phyloP scores from a whole-genome alignment of 441 rosid species.

The Gossypium gossypioides region DNA sequence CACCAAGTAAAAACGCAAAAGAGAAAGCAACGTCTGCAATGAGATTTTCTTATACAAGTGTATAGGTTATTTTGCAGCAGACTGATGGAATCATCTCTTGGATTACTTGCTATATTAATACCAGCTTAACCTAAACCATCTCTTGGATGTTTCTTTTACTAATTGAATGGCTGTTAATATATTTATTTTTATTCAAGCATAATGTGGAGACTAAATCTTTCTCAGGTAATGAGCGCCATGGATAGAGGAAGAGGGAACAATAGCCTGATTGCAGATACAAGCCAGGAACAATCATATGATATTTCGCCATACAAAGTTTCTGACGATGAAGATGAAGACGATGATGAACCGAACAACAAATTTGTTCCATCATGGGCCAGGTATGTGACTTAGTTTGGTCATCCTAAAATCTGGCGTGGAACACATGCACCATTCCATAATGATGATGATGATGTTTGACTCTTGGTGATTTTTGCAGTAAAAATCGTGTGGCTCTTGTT shows the following conservation, averaged over 20 bases:
- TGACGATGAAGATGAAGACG: constrained; percentile 67
- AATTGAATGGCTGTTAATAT: not conserved
- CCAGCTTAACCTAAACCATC: not conserved
- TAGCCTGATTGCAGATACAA: constrained; percentile 11
- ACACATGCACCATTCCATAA: not conserved
- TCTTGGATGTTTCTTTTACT: not conserved
- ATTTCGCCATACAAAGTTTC: constrained; percentile 90
- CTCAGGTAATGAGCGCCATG: constrained; percentile 32
- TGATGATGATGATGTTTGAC: not conserved
- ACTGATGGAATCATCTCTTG: not conserved
- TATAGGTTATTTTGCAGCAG: not conserved
- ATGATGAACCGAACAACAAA: constrained; percentile 37
- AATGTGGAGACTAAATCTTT: constrained; percentile 11
- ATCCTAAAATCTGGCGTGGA: not conserved
- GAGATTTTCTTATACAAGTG: not conserved
- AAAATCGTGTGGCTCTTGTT: constrained; percentile 29
- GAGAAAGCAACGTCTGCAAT: not conserved
- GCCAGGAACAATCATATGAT: constrained; percentile 60
- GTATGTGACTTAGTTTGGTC: constrained; percentile 28
- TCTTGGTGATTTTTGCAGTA: constrained; percentile 35
- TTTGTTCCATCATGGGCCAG: constrained; percentile 85
- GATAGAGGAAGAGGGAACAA: constrained; percentile 18
- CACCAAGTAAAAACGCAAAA: not conserved
- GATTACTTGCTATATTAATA: not conserved
- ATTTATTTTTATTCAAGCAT: not conserved